Evolutionary conservation across 345 rosid species (phyloP).

Genomic region (Erodium maritimum): DNA sequence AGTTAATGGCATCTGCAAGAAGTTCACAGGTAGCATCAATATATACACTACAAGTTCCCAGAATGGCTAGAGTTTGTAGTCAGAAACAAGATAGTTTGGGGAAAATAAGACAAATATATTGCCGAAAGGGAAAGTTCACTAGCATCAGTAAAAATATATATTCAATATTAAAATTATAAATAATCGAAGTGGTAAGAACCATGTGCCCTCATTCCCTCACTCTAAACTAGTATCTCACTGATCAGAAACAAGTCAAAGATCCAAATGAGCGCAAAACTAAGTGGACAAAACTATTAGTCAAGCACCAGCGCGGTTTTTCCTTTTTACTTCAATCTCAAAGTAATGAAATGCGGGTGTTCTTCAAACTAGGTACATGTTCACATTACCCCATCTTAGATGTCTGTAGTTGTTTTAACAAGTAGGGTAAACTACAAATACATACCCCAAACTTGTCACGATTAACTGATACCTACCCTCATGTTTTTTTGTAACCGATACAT

Average conservation of each 20-base stretch:
- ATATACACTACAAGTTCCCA: too few species aligned
- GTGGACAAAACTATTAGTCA: background rate
- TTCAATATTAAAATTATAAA: background rate
- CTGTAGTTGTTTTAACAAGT: background rate
- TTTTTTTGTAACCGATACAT: too few species aligned
- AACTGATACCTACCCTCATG: too few species aligned
- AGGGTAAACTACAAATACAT: too few species aligned
- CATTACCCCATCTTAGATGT: background rate
- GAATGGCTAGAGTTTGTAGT: background rate
- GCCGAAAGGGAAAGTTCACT: background rate
- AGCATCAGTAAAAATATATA: background rate
- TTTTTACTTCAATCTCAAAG: background rate
- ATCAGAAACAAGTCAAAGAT: too few species aligned
- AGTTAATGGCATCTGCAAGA: constrained; percentile 58
- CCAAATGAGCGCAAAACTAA: background rate
- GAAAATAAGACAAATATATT: background rate
- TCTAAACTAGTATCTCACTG: background rate
- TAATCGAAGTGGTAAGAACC: background rate
- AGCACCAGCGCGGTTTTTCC: background rate
- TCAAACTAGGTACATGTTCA: too few species aligned
- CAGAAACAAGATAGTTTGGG: too few species aligned
- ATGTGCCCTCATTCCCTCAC: background rate
- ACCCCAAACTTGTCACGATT: too few species aligned
- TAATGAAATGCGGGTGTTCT: too few species aligned
- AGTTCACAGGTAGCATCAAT: constrained; percentile 6